These are phyloP conservation scores for Kluyveromyces lactis DNA, from an alignment of 805 yeast genomes.

Conservation along the genomic window DNA sequence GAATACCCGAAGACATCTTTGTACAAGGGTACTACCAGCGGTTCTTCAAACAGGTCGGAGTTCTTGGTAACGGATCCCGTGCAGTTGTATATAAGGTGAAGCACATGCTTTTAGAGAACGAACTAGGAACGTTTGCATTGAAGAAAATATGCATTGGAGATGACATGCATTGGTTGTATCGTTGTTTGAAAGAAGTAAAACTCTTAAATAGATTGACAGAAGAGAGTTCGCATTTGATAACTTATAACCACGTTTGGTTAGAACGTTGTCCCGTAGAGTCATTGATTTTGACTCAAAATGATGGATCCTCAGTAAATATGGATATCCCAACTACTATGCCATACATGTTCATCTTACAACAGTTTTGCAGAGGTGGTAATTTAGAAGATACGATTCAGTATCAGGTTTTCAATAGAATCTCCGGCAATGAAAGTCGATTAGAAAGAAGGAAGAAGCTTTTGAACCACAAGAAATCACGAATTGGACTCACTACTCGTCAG, in stretches of 20 bases:
- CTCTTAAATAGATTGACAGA: slow-evolving; percentile 45
- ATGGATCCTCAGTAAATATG: slow-evolving; percentile 8
- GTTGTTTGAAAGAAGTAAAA: slow-evolving; percentile 70
- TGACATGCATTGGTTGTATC: slow-evolving; percentile 56
- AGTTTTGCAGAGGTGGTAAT: slow-evolving; percentile 85
- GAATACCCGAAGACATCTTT: slow-evolving; percentile 49
- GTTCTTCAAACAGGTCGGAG: slow-evolving; percentile 54
- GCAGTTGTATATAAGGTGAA: slow-evolving; percentile 81
- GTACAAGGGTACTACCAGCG: slow-evolving; percentile 75
- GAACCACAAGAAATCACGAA: slow-evolving; percentile 16
- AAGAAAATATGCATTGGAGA: slow-evolving; percentile 82
- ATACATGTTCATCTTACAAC: slow-evolving; percentile 74
- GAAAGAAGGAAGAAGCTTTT: slow-evolving; percentile 31
- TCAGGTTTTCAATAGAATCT: slow-evolving; percentile 26
- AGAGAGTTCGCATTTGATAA: slow-evolving; percentile 55
- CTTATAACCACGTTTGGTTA: slow-evolving; percentile 88
- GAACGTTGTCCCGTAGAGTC: slow-evolving; percentile 42
- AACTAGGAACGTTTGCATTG: slow-evolving; percentile 73
- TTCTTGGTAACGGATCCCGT: slow-evolving; percentile 75
- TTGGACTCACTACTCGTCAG: slow-evolving; percentile 45
- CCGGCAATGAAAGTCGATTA: slow-evolving; percentile 30
- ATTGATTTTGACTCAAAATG: slow-evolving; percentile 1
- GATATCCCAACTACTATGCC: slow-evolving; percentile 35
- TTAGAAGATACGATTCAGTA: slow-evolving; percentile 54
- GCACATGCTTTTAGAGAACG: slow-evolving; percentile 60